Evolutionary conservation across 805 yeast genomes (phyloP), one percentile per base, ranked within the genome.

Genomic region (Cephaloascus albidus): DNA sequence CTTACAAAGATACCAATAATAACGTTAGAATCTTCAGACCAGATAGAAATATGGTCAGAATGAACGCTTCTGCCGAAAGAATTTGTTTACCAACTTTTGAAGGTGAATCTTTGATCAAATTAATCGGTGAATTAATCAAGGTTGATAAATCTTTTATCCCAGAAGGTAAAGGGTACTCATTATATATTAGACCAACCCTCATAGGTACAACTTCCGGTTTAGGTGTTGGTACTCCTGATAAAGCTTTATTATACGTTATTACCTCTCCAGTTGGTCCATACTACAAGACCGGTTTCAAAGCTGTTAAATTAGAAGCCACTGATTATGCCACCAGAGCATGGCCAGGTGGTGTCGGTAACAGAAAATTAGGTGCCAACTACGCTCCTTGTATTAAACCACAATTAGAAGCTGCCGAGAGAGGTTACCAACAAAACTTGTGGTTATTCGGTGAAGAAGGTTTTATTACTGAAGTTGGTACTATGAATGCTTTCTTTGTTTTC

Each of bases 271-370:
- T 90, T 23, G 97, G 97, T 38, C 97, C 97, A 19, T 93, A 90
- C 74, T 87, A 84, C 67, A 23, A 23, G 28, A 84, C 96, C 16
- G 97, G 97, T 16, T 90, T 90, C 78, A 88, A 89, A 66, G 96
- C 97, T 33, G 96, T 93, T 40, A 72, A 77, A 45, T 74, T 93
- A 47, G 96, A 90, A 67, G 97, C 97, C 49, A 89, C 96, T 28
- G 95, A 87, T 58, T 80, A 85, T 52, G 96, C 96, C 38, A 89
- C 89, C 27, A 85, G 98, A 70, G 97, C 98, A 23, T 90, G 97
- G 97, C 97, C 97, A 57, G 96, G 96, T 55, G 98, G 97, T 62
- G 88, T 80, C 52, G 98, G 98, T 65, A 84, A 90, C 76, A 82
- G 78, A 63, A 90, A 90, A 66, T 77, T 90, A 54, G 98, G 98